Evolutionary conservation across 2,329 filamentous ascomycete species (phyloP).

Genomic region (Apiospora pterosperma): DNA sequence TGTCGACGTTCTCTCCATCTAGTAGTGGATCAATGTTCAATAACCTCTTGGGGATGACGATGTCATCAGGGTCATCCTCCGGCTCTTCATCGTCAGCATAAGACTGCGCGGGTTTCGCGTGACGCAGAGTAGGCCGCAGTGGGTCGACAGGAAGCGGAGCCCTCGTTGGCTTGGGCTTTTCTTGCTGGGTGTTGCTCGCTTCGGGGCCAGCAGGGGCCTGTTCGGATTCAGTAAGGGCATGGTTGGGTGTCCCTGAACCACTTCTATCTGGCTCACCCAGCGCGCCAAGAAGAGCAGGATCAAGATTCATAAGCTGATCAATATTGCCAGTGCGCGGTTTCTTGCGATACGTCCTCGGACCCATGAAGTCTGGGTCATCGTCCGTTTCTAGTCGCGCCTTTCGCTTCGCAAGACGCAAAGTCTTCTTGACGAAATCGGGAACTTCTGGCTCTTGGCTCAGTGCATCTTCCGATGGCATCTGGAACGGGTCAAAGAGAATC

Average conservation of each 20-base stretch:
- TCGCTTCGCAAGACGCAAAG: conserved; percentile 49
- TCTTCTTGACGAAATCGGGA: conserved; percentile 53
- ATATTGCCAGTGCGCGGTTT: conserved; percentile 35
- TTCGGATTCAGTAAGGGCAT: conserved; percentile 12
- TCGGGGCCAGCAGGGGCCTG: conserved; percentile 11
- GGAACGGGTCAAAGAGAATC: conserved; percentile 58
- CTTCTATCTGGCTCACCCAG: conserved; percentile 16
- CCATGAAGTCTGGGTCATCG: conserved; percentile 51
- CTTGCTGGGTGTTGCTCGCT: background rate
- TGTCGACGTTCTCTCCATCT: conserved; percentile 11
- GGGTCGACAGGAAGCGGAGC: conserved; percentile 33
- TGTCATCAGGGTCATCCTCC: conserved; percentile 40
- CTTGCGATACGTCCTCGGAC: conserved; percentile 39
- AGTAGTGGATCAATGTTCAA: too few species aligned
- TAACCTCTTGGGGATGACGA: conserved; percentile 18
- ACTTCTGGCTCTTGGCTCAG: conserved; percentile 42
- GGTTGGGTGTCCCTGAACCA: conserved; percentile 18
- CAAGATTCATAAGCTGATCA: conserved; percentile 42
- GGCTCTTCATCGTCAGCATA: conserved; percentile 49
- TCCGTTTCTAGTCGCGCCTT: conserved; percentile 51
- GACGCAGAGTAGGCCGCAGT: conserved; percentile 46
- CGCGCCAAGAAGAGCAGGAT: conserved; percentile 47
- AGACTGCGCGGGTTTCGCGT: conserved; percentile 49
- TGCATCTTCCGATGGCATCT: conserved; percentile 45
- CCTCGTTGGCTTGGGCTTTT: conserved; percentile 15